Percentiles rank a stretch among this genome's conserved stretches.
Evolutionary conservation across 805 yeast genomes (phyloP).

Genomic region (Starmerella cellae): DNA sequence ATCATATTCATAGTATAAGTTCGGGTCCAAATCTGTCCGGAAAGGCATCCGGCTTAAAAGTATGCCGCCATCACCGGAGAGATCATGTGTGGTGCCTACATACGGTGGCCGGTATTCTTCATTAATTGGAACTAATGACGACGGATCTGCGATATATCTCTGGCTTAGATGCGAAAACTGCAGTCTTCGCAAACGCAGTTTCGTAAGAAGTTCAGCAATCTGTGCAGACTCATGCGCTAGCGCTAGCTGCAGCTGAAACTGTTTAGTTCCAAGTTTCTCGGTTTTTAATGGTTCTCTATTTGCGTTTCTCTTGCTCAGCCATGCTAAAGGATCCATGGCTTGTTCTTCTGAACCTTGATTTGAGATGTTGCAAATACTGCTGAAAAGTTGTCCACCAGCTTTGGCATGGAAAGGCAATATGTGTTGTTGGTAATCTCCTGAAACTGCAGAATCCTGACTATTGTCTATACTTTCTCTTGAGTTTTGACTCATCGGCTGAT

Average conservation of each 20-base stretch:
- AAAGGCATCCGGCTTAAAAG: constrained; percentile 20
- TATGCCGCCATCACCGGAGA: constrained; percentile 15
- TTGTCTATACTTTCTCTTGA: too few relatives aligned
- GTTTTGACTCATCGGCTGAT: too few relatives aligned
- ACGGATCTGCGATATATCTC: constrained; percentile 8
- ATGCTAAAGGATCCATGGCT: constrained; percentile 8
- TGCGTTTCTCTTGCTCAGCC: constrained; percentile 8
- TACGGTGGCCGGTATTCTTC: constrained; percentile 44
- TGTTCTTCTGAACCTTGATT: not conserved
- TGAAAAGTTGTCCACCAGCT: constrained; percentile 19
- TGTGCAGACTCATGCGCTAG: constrained; percentile 15
- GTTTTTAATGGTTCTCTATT: not conserved
- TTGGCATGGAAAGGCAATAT: constrained; percentile 28
- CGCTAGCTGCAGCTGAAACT: constrained; percentile 18
- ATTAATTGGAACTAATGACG: constrained; percentile 21
- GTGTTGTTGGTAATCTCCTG: constrained; percentile 22
- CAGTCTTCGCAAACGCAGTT: constrained; percentile 23
- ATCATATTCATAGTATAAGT: constrained; percentile 37
- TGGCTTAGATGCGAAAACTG: constrained; percentile 23
- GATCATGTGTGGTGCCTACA: constrained; percentile 37
- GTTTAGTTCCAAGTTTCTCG: constrained; percentile 10
- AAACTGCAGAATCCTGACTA: too few relatives aligned
- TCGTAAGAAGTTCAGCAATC: constrained; percentile 13
- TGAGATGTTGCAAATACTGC: constrained; percentile 8
- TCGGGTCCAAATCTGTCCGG: constrained; percentile 6